Evolutionary conservation across 257 asterid species (phyloP).

Genomic region (Leonotis leonurus): DNA sequence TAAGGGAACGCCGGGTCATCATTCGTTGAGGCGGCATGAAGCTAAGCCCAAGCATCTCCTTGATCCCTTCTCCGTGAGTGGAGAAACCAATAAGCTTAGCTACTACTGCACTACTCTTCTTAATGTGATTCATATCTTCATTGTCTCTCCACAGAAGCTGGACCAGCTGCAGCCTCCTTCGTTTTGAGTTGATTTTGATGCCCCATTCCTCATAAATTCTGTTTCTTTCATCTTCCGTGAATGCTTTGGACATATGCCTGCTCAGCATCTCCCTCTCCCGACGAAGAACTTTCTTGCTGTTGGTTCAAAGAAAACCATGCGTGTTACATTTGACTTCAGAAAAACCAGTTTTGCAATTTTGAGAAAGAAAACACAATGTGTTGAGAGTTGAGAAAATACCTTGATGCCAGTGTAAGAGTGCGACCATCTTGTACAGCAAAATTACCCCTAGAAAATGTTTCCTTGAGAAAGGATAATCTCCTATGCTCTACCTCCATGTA

Average conservation of each 20-base stretch:
- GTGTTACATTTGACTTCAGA: neutral
- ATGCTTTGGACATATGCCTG: conserved; percentile 41
- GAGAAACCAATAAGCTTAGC: conserved; percentile 58
- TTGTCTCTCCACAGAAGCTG: conserved; percentile 45
- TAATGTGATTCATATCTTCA: conserved; percentile 33
- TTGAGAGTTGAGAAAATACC: conserved; percentile 29
- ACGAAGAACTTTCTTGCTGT: conserved; percentile 58
- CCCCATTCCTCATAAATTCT: conserved; percentile 48
- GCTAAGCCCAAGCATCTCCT: conserved; percentile 70
- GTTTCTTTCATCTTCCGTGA: conserved; percentile 38
- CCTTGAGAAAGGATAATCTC: conserved; percentile 55
- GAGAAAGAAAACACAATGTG: neutral
- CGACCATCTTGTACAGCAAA: conserved; percentile 42
- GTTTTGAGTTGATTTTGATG: conserved; percentile 39
- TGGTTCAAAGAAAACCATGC: conserved; percentile 13
- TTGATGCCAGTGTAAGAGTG: conserved; percentile 41
- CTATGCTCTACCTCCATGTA: conserved; percentile 69
- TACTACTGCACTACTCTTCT: conserved; percentile 48
- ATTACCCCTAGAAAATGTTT: conserved; percentile 42
- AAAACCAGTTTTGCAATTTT: neutral
- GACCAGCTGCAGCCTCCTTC: conserved; percentile 42
- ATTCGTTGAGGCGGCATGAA: conserved; percentile 41
- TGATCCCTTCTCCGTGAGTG: conserved; percentile 37
- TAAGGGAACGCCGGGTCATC: conserved; percentile 33
- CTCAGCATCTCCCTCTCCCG: conserved; percentile 58